A percentile compares a stretch with the other conserved stretches of the same genome.
Conservation (phyloP, 805 yeast species). For the Zygoascus bituminiphila region DNA sequence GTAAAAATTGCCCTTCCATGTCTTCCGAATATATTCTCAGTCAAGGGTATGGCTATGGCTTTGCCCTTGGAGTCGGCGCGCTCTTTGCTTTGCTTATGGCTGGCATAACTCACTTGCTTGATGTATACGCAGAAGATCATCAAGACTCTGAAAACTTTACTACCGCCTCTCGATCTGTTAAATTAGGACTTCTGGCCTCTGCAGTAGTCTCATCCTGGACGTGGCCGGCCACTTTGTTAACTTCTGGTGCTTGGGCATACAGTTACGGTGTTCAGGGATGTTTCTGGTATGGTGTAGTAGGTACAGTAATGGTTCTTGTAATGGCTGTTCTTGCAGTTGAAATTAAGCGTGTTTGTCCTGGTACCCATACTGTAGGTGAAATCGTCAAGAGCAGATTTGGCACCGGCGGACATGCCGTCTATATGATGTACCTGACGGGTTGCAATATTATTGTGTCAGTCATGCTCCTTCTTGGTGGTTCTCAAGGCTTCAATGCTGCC, state of each 20-base stretch:
- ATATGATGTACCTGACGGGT: slow-evolving; percentile 69
- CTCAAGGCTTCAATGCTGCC: slow-evolving; percentile 68
- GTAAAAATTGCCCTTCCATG: background rate
- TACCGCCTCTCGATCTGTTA: slow-evolving; percentile 84
- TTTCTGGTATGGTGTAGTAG: slow-evolving; percentile 82
- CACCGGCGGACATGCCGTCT: slow-evolving; percentile 49
- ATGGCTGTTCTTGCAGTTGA: slow-evolving; percentile 83
- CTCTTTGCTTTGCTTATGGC: slow-evolving; percentile 63
- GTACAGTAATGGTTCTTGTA: slow-evolving; percentile 74
- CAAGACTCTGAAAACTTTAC: slow-evolving; percentile 90
- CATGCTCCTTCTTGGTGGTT: slow-evolving; percentile 84
- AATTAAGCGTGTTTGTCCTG: slow-evolving; percentile 81
- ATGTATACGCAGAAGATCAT: slow-evolving; percentile 73
- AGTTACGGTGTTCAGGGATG: slow-evolving; percentile 71
- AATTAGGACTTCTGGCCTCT: slow-evolving; percentile 73
- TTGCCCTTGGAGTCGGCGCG: slow-evolving; percentile 79
- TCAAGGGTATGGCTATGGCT: slow-evolving; percentile 80
- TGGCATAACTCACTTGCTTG: slow-evolving; percentile 54
- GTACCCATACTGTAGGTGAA: slow-evolving; percentile 85
- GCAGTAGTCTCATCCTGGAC: slow-evolving; percentile 95
- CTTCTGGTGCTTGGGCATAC: slow-evolving; percentile 72
- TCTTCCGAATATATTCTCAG: slow-evolving; percentile 36
- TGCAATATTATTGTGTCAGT: slow-evolving; percentile 86
- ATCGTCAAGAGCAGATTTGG: slow-evolving; percentile 78
- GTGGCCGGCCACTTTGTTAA: slow-evolving; percentile 70